These are phyloP conservation scores for Collybia sordida DNA, from an alignment of 768 basidiomycete species.

Conservation along the genomic window DNA sequence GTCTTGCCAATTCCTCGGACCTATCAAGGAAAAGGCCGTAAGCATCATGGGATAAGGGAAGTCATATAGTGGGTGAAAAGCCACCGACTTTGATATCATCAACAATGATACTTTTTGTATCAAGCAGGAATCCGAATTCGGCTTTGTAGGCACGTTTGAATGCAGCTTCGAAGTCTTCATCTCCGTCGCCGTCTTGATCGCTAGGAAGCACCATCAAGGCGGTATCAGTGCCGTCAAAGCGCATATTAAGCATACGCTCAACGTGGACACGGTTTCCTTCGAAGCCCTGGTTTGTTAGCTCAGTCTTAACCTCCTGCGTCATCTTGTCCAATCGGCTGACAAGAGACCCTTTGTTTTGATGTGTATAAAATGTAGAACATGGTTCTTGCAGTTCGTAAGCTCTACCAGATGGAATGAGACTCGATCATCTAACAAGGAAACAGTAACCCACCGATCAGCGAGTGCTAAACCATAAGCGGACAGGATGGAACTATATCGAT, in stretches of 20 bases:
- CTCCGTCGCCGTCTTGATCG: conserved; percentile 44
- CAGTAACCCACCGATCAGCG: conserved; percentile 58
- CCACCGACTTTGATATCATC: conserved; percentile 81
- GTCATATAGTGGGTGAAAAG: neutral
- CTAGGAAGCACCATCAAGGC: conserved; percentile 80
- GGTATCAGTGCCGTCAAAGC: conserved; percentile 93
- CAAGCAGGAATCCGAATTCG: conserved; percentile 91
- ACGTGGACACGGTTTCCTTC: conserved; percentile 65
- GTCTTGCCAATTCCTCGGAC: conserved; percentile 92
- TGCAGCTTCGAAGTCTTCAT: conserved; percentile 74
- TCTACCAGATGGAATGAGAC: conserved; percentile 32
- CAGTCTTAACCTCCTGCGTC: conserved; percentile 56
- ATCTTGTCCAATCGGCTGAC: conserved; percentile 69
- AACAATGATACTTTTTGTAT: conserved; percentile 79
- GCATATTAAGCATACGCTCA: conserved; percentile 89
- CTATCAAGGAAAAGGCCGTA: conserved; percentile 30
- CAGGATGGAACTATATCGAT: conserved; percentile 89
- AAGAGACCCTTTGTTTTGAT: conserved; percentile 54
- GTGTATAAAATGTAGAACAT: conserved; percentile 74
- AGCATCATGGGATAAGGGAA: neutral
- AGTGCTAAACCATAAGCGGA: conserved; percentile 94
- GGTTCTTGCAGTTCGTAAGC: conserved; percentile 91
- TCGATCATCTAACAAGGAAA: neutral
- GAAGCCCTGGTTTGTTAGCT: conserved; percentile 83
- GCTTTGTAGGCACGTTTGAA: conserved; percentile 81